These are phyloP conservation scores for Sclerotiophoma versabilis DNA, from an alignment of 2,329 filamentous ascomycete species.

Conservation along the genomic window DNA sequence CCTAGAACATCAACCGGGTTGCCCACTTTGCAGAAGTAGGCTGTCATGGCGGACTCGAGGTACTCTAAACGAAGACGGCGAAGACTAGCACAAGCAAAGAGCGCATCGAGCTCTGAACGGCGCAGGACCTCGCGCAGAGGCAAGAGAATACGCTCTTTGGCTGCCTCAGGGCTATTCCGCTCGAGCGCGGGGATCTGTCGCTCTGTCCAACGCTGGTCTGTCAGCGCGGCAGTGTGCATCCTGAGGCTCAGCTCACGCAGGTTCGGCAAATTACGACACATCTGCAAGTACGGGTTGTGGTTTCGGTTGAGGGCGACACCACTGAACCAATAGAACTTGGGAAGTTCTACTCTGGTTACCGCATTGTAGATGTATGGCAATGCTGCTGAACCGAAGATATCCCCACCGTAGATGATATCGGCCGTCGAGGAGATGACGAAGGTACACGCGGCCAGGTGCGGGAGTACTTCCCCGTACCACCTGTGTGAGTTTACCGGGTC, in stretches of 20 bases:
- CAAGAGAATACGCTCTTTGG: conserved; percentile 80
- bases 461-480: conserved; percentile 23
- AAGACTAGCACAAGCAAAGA: conserved; percentile 76
- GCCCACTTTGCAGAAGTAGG: conserved; percentile 68
- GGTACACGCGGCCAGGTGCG: conserved; percentile 14
- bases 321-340: conserved; percentile 56
- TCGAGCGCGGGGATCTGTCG: conserved; percentile 69
- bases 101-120: conserved; percentile 76
- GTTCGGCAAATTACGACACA: conserved; percentile 82
- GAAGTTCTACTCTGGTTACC: conserved; percentile 54
- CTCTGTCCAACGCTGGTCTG: conserved; percentile 69
- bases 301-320: conserved; percentile 82
- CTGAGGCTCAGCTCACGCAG: conserved; percentile 82
- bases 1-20: conserved; percentile 5
- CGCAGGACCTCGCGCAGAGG: conserved; percentile 79
- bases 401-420: conserved; percentile 19
- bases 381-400: conserved; percentile 9
- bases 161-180: conserved; percentile 76
- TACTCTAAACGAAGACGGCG: conserved; percentile 75
- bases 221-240: conserved; percentile 79
- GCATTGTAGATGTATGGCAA: conserved; percentile 17
- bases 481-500: not conserved
- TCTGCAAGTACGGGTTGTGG: conserved; percentile 87
- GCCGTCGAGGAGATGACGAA: conserved; percentile 23
- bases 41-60: conserved; percentile 65